Evolutionary conservation across 345 rosid species (phyloP), one percentile per base, ranked within the genome.

Genomic region (Turnera subulata): DNA sequence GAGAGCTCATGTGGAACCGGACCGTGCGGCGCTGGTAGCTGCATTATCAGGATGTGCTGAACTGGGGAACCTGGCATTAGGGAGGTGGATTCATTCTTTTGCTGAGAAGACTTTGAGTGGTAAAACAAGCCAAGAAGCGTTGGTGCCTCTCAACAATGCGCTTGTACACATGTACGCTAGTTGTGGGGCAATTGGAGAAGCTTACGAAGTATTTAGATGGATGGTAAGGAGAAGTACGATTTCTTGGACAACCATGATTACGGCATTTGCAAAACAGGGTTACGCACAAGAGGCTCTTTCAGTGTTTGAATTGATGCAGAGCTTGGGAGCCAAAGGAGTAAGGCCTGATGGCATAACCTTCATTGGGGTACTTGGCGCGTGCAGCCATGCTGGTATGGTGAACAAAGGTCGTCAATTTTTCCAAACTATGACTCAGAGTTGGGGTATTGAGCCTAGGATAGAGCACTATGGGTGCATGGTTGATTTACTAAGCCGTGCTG

Each of bases 81-180:
- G 83, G 20, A 66, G 23, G 64, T 69, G 80, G 73, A 78, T 78
- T 53, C 78, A 75, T 58, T 66, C 61, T 0, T 63, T 63, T 42
- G 24, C 69, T 55, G 38, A 59, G 19, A 55, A 71, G 50, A 61
- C 32, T 1, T 52, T 62, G 19, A 35, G 11, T 20, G 54, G 55
- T 46, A 24, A 40, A 33, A 29, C 35, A 29, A 55, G 25, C 50
- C 70, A 60, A 19, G 48, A 26, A 25, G 8, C 68, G 46, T 56
- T 57, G 48, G 64, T 75, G 40, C 49, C 78, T 60, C 63, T 72
- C 69, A 66, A 67, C 53, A 75, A 72, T 63, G 73, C 72, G 9
- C 78, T 79, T 18, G 69, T 75, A 26, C 76, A 75, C 72, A 72
- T 75, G 80, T 78, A 78, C 62, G 76, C 78, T 63, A 69, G 83